A percentile compares a stretch with the other conserved stretches of the same genome.
phyloP scores from a whole-genome alignment of 1,284 basidiomycete species.

The Cryptococcus sp. region DNA sequence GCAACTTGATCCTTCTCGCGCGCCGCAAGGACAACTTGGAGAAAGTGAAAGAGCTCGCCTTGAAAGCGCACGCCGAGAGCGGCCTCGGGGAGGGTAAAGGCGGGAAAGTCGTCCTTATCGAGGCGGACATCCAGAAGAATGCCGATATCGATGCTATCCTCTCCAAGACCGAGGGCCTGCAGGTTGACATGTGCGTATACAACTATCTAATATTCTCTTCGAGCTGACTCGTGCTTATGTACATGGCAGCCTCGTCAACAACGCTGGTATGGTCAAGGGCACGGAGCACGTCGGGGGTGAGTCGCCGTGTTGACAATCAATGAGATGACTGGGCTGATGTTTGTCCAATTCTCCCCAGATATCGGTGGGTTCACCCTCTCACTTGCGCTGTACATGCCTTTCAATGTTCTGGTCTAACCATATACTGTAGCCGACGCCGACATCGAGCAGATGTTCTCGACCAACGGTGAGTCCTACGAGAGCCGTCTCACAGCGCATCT shows the following conservation, averaged over 20 bases:
- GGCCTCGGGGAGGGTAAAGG: constrained; percentile 24
- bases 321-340: constrained; percentile 4
- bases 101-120: constrained; percentile 38
- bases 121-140: constrained; percentile 44
- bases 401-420: neutral
- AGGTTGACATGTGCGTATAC: constrained; percentile 46
- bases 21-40: constrained; percentile 40
- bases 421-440: constrained; percentile 35
- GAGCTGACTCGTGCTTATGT: neutral
- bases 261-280: constrained; percentile 52
- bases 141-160: constrained; percentile 35
- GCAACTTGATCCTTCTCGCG: constrained; percentile 46
- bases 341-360: constrained; percentile 22
- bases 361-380: constrained; percentile 25
- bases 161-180: constrained; percentile 34
- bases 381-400: neutral
- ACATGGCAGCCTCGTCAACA: constrained; percentile 48
- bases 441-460: constrained; percentile 74
- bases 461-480: constrained; percentile 63
- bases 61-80: constrained; percentile 25
- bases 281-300: constrained; percentile 50
- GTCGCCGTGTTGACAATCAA: constrained; percentile 8
- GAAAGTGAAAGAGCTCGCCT: constrained; percentile 34
- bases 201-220: too few species aligned
- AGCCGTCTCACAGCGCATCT: neutral